Conservation (phyloP, 2,329 filamentous ascomycete species). For the Colletotrichum australisinense region DNA sequence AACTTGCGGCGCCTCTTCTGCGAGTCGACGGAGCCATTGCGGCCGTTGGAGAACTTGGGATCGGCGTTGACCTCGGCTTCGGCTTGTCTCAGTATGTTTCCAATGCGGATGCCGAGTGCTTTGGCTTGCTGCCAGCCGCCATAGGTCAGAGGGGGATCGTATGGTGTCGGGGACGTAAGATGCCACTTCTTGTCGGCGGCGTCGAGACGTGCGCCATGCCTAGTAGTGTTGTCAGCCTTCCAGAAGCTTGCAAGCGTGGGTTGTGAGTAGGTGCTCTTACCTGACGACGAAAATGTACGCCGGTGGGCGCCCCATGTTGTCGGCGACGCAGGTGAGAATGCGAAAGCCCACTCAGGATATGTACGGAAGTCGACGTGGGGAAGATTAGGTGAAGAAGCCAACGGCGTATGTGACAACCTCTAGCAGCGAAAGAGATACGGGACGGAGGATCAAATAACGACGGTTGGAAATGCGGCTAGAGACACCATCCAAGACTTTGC, state of each 20-base stretch:
- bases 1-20: constrained; percentile 68
- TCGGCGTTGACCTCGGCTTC: constrained; percentile 54
- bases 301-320: constrained; percentile 53
- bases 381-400: background rate
- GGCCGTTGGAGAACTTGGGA: constrained; percentile 34
- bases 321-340: constrained; percentile 2
- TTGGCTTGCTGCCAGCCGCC: constrained; percentile 92
- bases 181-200: constrained; percentile 97
- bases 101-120: constrained; percentile 84
- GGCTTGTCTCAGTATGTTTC: constrained; percentile 71
- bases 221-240: constrained; percentile 18
- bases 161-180: constrained; percentile 89
- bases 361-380: constrained; percentile 1
- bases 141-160: constrained; percentile 95
- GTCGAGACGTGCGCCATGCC: constrained; percentile 94
- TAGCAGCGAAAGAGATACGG: constrained; percentile 7
- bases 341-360: background rate
- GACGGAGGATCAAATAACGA: constrained; percentile 16
- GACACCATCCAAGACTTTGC: constrained; percentile 6
- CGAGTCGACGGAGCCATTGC: constrained; percentile 37
- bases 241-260: background rate
- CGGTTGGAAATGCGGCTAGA: constrained; percentile 17
- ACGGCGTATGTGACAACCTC: constrained; percentile 10
- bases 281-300: constrained; percentile 59
- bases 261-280: constrained; percentile 39